Conservation (phyloP, 2,329 filamentous ascomycete species). For the Thermoascus crustaceus region DNA sequence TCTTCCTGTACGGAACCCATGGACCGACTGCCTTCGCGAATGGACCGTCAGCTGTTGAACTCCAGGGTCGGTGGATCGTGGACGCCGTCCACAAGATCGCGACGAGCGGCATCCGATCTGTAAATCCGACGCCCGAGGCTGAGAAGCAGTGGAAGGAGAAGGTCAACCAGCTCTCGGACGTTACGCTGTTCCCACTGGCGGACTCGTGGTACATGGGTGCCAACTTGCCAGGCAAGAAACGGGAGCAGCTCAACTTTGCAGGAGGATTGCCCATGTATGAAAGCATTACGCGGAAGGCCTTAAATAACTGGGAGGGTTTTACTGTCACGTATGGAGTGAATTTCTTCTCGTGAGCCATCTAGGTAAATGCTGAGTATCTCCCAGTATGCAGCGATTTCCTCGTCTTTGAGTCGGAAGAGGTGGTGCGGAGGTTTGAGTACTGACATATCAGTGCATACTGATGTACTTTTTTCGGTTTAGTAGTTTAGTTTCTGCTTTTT, state of each 20-base stretch:
- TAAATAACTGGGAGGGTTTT: neutral
- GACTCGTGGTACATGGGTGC: slow-evolving; percentile 50
- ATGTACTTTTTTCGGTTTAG: too few species aligned
- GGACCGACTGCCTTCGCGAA: slow-evolving; percentile 48
- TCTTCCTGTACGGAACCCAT: neutral
- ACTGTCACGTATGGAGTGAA: neutral
- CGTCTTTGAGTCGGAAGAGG: too few species aligned
- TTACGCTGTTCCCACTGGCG: slow-evolving; percentile 42
- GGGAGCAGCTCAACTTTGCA: slow-evolving; percentile 43
- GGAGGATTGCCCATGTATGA: slow-evolving; percentile 15
- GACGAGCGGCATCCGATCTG: slow-evolving; percentile 39
- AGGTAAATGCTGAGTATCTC: too few species aligned
- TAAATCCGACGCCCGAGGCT: slow-evolving; percentile 43
- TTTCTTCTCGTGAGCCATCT: neutral
- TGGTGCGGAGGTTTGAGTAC: too few species aligned
- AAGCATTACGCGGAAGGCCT: too few species aligned
- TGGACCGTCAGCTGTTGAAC: slow-evolving; percentile 46
- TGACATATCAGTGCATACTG: too few species aligned
- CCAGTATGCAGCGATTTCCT: too few species aligned
- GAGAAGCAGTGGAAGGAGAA: slow-evolving; percentile 43
- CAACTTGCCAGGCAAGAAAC: slow-evolving; percentile 46
- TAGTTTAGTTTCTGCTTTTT: too few species aligned
- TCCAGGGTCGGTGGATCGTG: slow-evolving; percentile 51
- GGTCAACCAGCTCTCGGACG: slow-evolving; percentile 40
- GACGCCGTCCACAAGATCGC: slow-evolving; percentile 44